These are phyloP conservation scores for Kuraishia hungarica DNA, from an alignment of 805 yeast species.

Conservation along the genomic window DNA sequence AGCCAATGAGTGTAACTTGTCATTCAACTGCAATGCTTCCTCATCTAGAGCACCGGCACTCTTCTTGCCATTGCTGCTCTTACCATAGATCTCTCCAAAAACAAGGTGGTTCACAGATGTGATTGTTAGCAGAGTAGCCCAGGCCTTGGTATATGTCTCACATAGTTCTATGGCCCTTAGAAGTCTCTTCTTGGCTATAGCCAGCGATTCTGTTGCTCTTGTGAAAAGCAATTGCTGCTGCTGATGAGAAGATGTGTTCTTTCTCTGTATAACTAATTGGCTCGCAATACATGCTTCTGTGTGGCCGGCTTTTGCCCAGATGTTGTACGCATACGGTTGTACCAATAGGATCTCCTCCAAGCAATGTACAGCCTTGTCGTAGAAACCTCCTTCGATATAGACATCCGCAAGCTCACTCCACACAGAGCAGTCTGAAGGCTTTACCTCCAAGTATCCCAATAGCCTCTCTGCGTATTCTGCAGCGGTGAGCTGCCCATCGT, in stretches of 20 bases:
- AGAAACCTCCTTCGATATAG: conserved; percentile 55
- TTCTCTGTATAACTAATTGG: background rate
- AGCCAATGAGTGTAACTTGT: conserved; percentile 28
- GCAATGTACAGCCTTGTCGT: conserved; percentile 57
- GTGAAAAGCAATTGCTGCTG: conserved; percentile 5
- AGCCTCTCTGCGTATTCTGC: conserved; percentile 48
- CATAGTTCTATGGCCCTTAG: conserved; percentile 72
- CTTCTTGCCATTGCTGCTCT: background rate
- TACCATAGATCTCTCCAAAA: background rate
- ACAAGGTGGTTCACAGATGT: background rate
- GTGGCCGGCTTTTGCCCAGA: conserved; percentile 59
- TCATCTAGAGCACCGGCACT: background rate
- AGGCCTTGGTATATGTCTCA: conserved; percentile 58
- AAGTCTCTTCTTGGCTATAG: conserved; percentile 34
- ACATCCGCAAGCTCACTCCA: conserved; percentile 72
- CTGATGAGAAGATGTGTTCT: background rate
- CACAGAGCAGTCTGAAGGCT: conserved; percentile 67
- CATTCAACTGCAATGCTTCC: conserved; percentile 15
- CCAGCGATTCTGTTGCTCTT: conserved; percentile 7
- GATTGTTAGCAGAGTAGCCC: conserved; percentile 50
- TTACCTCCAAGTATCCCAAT: conserved; percentile 43
- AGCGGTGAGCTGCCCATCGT: conserved; percentile 6
- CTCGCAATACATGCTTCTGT: conserved; percentile 13
- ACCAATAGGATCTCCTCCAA: conserved; percentile 62
- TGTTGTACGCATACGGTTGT: conserved; percentile 62